phyloP scores from a whole-genome alignment of 176 grass and related monocot species.

The Avena insularis region DNA sequence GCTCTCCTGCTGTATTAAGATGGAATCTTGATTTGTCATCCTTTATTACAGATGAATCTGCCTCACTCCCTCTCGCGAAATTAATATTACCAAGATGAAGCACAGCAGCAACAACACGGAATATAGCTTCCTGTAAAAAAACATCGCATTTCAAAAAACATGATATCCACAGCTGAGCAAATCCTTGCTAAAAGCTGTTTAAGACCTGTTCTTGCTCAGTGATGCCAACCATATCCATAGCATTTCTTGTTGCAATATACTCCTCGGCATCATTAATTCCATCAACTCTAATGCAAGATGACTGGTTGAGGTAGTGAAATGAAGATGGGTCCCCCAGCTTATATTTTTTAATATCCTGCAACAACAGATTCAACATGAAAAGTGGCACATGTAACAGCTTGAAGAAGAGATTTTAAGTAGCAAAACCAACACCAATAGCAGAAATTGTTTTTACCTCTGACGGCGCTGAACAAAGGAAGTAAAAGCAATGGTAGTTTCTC shows the following conservation, averaged over 20 bases:
- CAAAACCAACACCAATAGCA: constrained; percentile 22
- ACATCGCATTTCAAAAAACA: constrained; percentile 37
- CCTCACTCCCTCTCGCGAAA: constrained; percentile 84
- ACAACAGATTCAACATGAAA: constrained; percentile 40
- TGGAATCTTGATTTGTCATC: constrained; percentile 95
- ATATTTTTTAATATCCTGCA: constrained; percentile 80
- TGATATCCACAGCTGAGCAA: constrained; percentile 37
- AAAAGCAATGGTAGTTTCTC: constrained; percentile 98
- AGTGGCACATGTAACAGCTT: constrained; percentile 38
- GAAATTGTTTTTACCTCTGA: constrained; percentile 57
- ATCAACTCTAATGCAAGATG: constrained; percentile 83
- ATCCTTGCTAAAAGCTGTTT: constrained; percentile 39
- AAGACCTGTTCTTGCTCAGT: constrained; percentile 84
- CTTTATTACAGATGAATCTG: constrained; percentile 91
- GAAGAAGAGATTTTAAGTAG: constrained; percentile 4
- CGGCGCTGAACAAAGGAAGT: constrained; percentile 93
- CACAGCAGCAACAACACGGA: constrained; percentile 93
- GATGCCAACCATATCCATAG: constrained; percentile 97
- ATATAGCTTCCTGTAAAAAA: constrained; percentile 86
- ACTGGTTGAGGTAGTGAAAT: constrained; percentile 97
- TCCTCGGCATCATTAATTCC: constrained; percentile 85
- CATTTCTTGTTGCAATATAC: constrained; percentile 89
- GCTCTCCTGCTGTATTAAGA: constrained; percentile 84
- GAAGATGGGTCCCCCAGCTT: constrained; percentile 68
- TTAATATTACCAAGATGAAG: constrained; percentile 98